These are phyloP conservation scores for Cyberlindnera saturnus DNA, from an alignment of 805 yeast genomes.

Conservation along the genomic window DNA sequence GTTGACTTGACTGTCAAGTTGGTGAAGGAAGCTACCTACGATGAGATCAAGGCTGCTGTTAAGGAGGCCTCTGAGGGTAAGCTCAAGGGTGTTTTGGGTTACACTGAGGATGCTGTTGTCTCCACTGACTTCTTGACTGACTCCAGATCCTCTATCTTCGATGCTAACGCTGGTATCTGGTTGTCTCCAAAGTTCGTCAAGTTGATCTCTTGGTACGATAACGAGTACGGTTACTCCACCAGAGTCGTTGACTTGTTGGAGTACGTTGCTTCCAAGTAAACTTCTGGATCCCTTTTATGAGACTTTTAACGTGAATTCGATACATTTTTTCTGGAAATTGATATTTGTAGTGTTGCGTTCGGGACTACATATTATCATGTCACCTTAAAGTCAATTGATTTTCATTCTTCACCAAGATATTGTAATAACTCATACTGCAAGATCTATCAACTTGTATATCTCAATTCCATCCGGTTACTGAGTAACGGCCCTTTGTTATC, in stretches of 20 bases:
- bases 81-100: constrained; percentile 58
- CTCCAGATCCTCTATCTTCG: constrained; percentile 58
- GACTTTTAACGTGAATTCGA: no score
- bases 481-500: no score
- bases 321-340: no score
- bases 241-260: constrained; percentile 69
- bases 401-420: no score
- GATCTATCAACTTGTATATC: no score
- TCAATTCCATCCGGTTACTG: no score
- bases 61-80: constrained; percentile 54
- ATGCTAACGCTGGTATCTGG: constrained; percentile 64
- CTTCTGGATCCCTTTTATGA: background rate
- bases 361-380: no score
- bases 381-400: no score
- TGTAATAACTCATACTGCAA: no score
- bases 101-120: constrained; percentile 68
- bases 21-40: constrained; percentile 52
- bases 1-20: constrained; percentile 67
- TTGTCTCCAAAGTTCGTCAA: constrained; percentile 66
- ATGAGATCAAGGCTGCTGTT: constrained; percentile 53
- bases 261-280: constrained; percentile 40
- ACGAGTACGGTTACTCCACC: constrained; percentile 71
- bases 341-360: no score
- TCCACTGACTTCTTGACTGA: constrained; percentile 64
- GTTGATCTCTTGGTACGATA: constrained; percentile 69